A percentile compares a stretch with the other conserved stretches of the same genome.
Evolutionary conservation across 257 asterid species (phyloP).

Genomic region (Solanum neorickii): DNA sequence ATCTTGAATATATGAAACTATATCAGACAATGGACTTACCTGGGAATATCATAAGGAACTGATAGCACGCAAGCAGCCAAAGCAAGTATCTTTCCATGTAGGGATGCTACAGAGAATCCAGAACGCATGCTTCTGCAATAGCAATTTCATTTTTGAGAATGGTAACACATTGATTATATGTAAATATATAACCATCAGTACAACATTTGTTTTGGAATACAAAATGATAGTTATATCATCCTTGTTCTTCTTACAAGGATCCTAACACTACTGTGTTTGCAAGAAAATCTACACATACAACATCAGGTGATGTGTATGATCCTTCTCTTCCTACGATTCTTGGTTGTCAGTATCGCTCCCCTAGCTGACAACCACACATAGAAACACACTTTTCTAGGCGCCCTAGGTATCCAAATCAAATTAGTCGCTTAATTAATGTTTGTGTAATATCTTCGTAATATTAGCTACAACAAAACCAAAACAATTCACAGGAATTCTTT

Average conservation of each 20-base stretch:
- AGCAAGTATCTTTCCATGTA: slow-evolving; percentile 92
- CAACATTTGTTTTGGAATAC: neutral
- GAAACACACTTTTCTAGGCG: neutral
- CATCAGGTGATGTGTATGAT: neutral
- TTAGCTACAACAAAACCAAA: neutral
- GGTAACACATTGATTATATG: neutral
- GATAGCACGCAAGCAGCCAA: slow-evolving; percentile 90
- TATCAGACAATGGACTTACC: slow-evolving; percentile 33
- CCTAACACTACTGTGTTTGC: neutral
- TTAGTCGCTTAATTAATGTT: neutral
- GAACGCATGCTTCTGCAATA: slow-evolving; percentile 53
- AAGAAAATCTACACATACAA: neutral
- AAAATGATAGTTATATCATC: neutral
- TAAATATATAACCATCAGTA: neutral
- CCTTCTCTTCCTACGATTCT: neutral
- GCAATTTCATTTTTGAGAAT: neutral
- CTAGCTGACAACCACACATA: neutral
- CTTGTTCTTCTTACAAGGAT: neutral
- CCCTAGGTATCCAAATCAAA: neutral
- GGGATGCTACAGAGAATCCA: slow-evolving; percentile 52
- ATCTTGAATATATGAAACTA: neutral
- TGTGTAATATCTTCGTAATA: neutral
- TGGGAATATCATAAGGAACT: slow-evolving; percentile 96
- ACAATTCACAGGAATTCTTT: neutral
- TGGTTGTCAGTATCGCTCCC: neutral